Evolutionary conservation across 2,329 filamentous ascomycete genomes (phyloP).

Genomic region (Acrodontium crateriforme): DNA sequence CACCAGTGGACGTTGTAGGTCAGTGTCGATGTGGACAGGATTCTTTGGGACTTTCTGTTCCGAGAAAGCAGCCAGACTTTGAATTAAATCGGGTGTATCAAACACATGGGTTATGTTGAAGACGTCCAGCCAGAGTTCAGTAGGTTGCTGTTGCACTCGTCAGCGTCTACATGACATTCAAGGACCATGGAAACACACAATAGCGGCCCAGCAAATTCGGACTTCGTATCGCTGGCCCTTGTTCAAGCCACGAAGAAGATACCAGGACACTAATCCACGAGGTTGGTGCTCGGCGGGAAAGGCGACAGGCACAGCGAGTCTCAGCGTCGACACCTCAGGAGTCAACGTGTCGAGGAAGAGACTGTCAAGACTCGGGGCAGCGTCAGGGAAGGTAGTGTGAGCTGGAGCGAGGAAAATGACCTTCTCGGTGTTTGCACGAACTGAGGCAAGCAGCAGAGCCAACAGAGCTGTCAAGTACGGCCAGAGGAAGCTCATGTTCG

Average conservation of each 20-base stretch:
- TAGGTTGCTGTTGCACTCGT: slow-evolving; percentile 58
- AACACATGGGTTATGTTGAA: slow-evolving; percentile 49
- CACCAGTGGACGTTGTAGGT: background rate
- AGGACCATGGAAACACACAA: slow-evolving; percentile 43
- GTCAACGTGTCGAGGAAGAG: slow-evolving; percentile 54
- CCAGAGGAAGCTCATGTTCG: slow-evolving; percentile 16
- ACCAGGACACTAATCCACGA: slow-evolving; percentile 58
- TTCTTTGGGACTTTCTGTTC: slow-evolving; percentile 9
- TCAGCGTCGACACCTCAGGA: slow-evolving; percentile 40
- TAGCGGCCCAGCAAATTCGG: slow-evolving; percentile 84
- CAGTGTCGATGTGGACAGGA: too few species aligned
- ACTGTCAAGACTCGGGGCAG: slow-evolving; percentile 42
- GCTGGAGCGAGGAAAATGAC: slow-evolving; percentile 67
- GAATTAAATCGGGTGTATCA: slow-evolving; percentile 18
- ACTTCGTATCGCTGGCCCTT: slow-evolving; percentile 74
- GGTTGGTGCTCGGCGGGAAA: slow-evolving; percentile 47
- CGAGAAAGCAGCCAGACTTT: slow-evolving; percentile 16
- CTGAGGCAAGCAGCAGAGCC: slow-evolving; percentile 14
- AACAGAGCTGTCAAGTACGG: slow-evolving; percentile 11
- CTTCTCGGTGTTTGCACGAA: slow-evolving; percentile 74
- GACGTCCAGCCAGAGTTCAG: slow-evolving; percentile 57
- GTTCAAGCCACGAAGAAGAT: slow-evolving; percentile 57
- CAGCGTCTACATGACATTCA: slow-evolving; percentile 1
- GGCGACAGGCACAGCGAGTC: slow-evolving; percentile 50
- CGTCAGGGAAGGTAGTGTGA: slow-evolving; percentile 40